Conservation (phyloP, 805 yeast genomes). For the Wickerhamomyces ciferrii region DNA sequence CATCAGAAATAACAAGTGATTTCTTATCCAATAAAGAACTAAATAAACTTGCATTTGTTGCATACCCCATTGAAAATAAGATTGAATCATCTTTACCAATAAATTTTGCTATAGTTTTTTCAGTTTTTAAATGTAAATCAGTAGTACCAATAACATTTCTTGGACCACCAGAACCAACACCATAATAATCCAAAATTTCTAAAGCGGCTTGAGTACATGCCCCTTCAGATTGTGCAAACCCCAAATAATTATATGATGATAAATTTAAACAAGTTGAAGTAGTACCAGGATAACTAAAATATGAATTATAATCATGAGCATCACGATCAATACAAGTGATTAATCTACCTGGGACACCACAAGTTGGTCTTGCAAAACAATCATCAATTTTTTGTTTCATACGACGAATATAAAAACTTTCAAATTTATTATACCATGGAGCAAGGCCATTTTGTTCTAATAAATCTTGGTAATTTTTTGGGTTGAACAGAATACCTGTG, state of each 20-base stretch:
- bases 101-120: constrained; percentile 72
- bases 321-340: constrained; percentile 77
- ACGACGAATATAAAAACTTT: constrained; percentile 88
- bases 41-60: constrained; percentile 88
- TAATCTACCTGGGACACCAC: constrained; percentile 95
- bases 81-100: constrained; percentile 88
- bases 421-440: constrained; percentile 93
- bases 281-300: constrained; percentile 72
- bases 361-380: constrained; percentile 93
- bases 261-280: constrained; percentile 77
- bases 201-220: constrained; percentile 79
- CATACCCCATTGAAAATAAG: constrained; percentile 90
- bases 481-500: constrained; percentile 70
- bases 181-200: constrained; percentile 57
- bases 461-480: constrained; percentile 58
- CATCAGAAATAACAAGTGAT: constrained; percentile 90
- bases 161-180: constrained; percentile 77
- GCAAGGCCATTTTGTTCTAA: constrained; percentile 85
- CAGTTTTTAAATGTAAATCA: constrained; percentile 70
- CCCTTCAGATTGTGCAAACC: constrained; percentile 95
- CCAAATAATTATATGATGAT: constrained; percentile 89
- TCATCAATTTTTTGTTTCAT: constrained; percentile 88
- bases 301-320: constrained; percentile 57
- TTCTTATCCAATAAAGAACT: constrained; percentile 78
- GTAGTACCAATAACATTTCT: constrained; percentile 71